Base-by-base conservation (phyloP, 495 filamentous ascomycete species). In the Penicillium arizonense region DNA sequence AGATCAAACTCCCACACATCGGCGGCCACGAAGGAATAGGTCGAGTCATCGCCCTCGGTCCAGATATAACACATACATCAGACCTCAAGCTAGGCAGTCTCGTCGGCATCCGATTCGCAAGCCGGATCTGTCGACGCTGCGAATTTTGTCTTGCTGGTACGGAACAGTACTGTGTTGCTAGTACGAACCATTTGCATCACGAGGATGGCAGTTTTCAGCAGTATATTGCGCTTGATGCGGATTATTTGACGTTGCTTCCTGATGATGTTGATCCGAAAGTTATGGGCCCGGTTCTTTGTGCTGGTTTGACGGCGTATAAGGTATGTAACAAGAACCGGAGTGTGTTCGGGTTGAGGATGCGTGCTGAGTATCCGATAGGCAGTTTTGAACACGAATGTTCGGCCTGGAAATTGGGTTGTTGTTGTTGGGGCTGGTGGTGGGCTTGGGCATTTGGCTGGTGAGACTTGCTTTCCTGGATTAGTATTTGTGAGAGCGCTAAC, bases 21-120 rank as follows among this genome's bases (percentile, higher is more conserved):
- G 77, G 76, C 12, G 76, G 76, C 6, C 77, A 81, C 52, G 74
- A 81, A 58, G 77, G 77, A 11, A 62, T 79, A 16, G 77, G 75
- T 0, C 65, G 65, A 1, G 73, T 79, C 16, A 55, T 79, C 4
- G 62, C 65, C 0, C 55, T 79, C 8, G 76, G 77, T 4, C 63
- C 72, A 8, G 59, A 56, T 33, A 63, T 63, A 40, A 49, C 50
- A 24, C 53, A 71, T 38, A 30, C 57, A 14, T 33, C 57, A 23
- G 59, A 63, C 3, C 55, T 78, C 8, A 67, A 69, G 30, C 16
- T 80, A 1, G 76, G 76, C 16, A 62, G 46, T 0, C 56, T 77
- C 9, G 75, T 80, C 3, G 77, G 77, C 2, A 78, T 80, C 37
- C 63, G 73, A 10, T 80, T 78, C 52, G 48, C 67, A 14, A 75